A percentile compares a stretch with the other conserved stretches of the same genome.
Evolutionary conservation across 352 stramenopile genomes (phyloP).

Genomic region (Pythium sukuiense): DNA sequence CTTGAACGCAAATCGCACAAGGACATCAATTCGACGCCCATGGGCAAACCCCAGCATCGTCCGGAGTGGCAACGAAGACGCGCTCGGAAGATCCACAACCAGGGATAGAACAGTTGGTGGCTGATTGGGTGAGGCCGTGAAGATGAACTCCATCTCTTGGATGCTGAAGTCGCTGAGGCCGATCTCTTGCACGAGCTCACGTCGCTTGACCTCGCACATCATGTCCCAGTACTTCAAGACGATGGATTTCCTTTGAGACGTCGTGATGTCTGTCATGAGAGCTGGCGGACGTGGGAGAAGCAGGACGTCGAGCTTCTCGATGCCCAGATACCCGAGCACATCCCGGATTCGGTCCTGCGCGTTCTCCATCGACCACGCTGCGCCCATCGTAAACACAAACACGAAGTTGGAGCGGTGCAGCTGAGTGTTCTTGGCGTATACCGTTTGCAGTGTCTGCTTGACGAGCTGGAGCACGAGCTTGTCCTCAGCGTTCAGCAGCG

Average conservation of each 20-base stretch:
- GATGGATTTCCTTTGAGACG: conserved; percentile 41
- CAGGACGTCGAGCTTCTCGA: conserved; percentile 44
- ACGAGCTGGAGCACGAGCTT: conserved; percentile 30
- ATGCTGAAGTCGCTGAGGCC: conserved; percentile 47
- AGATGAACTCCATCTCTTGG: conserved; percentile 62
- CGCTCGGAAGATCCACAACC: background rate
- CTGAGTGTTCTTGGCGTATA: conserved; percentile 30
- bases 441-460: conserved; percentile 28
- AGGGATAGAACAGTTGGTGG: conserved; percentile 31
- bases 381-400: conserved; percentile 30
- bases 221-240: conserved; percentile 47
- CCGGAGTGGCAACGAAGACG: background rate
- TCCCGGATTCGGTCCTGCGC: conserved; percentile 32
- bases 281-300: conserved; percentile 33
- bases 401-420: conserved; percentile 34
- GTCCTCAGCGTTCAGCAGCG: conserved; percentile 38
- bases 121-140: conserved; percentile 30
- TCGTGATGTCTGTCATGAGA: background rate
- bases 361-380: conserved; percentile 21
- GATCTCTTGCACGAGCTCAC: conserved; percentile 38
- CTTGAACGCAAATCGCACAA: conserved; percentile 39
- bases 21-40: conserved; percentile 39
- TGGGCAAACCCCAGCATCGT: conserved; percentile 41
- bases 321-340: conserved; percentile 33
- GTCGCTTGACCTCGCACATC: conserved; percentile 38